Base-by-base conservation (phyloP, 2,329 filamentous ascomycete species). In the Phaeosphaeria sp. region DNA sequence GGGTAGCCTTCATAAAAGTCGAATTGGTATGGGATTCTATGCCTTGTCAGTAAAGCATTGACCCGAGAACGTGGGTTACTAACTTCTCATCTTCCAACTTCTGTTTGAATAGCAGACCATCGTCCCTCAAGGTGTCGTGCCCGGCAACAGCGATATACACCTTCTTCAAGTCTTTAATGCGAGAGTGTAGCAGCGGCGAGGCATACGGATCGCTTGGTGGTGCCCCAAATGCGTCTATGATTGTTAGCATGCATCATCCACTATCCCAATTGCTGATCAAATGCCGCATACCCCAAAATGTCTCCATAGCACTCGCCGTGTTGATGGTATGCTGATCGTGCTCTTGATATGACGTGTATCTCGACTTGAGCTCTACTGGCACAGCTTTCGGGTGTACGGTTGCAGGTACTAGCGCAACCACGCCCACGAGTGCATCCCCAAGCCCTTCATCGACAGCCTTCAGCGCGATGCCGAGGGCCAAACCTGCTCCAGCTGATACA, bases 261-360 rank as follows among this genome's bases (percentile, higher is more conserved):
- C 67, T 47, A 70, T 57, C 51, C 63, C 55, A 43, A 45, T 49
- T 57, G 57, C 65, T 52, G 53, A 55, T 63, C 54, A 67, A 1
- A 24, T 15, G 53, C 18, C 53, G 9, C 64, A 63, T 51, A 69
- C 64, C 68, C 69, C 71, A 72, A 33, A 78, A 79, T 1, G 64
- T 61, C 36, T 55, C 47, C 76, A 79, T 79, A 0, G 75, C 75
- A 20, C 48, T 56, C 6, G 55, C 60, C 0, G 76, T 76, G 51
- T 80, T 76, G 33, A 79, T 71, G 1, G 77, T 78, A 30, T 74
- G 60, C 33, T 72, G 65, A 9, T 70, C 71, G 60, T 80, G 74
- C 49, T 79, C 76, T 11, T 73, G 60, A 54, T 74, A 77, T 3
- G 75, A 65, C 5, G 67, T 78, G 52, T 73, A 80, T 24, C 65